phyloP scores from a whole-genome alignment of 2,329 filamentous ascomycete species.

The Ophiostoma piceae region DNA sequence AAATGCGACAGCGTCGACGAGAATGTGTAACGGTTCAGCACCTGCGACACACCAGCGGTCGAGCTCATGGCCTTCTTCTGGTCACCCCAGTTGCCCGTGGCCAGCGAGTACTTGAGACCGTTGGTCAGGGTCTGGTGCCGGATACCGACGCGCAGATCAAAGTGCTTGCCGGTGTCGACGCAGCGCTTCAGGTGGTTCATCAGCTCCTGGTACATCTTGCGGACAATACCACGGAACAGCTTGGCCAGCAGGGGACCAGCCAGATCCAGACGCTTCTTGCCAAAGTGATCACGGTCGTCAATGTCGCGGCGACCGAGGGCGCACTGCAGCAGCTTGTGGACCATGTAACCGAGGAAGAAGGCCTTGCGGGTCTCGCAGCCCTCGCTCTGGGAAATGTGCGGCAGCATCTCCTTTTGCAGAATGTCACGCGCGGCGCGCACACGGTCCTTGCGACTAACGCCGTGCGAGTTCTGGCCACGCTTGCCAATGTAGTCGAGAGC shows the following conservation, averaged over 20 bases:
- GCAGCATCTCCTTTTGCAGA: constrained; percentile 92
- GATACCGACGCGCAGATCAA: constrained; percentile 84
- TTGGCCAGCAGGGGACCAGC: constrained; percentile 93
- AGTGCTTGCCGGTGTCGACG: constrained; percentile 81
- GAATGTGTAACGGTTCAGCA: constrained; percentile 96
- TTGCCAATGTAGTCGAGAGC: constrained; percentile 94
- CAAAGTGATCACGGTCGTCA: constrained; percentile 97
- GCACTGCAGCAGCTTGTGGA: constrained; percentile 90
- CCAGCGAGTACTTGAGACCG: constrained; percentile 91
- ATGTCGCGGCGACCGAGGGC: constrained; percentile 87
- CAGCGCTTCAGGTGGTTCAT: constrained; percentile 87
- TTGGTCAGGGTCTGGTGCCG: constrained; percentile 89
- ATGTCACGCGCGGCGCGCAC: constrained; percentile 89
- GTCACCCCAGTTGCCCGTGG: constrained; percentile 98
- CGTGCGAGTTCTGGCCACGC: constrained; percentile 67
- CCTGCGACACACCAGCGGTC: constrained; percentile 95
- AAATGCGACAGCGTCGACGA: constrained; percentile 95
- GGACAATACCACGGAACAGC: constrained; percentile 86
- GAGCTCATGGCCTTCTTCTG: constrained; percentile 96
- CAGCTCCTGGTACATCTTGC: constrained; percentile 85
- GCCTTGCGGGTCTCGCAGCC: constrained; percentile 94
- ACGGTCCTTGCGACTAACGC: constrained; percentile 77
- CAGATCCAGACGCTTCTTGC: constrained; percentile 95
- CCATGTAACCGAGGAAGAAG: constrained; percentile 98
- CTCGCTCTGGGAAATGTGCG: constrained; percentile 92